Evolutionary conservation across 2,329 filamentous ascomycete genomes (phyloP).

Genomic region (Ceratocystis huliohia): DNA sequence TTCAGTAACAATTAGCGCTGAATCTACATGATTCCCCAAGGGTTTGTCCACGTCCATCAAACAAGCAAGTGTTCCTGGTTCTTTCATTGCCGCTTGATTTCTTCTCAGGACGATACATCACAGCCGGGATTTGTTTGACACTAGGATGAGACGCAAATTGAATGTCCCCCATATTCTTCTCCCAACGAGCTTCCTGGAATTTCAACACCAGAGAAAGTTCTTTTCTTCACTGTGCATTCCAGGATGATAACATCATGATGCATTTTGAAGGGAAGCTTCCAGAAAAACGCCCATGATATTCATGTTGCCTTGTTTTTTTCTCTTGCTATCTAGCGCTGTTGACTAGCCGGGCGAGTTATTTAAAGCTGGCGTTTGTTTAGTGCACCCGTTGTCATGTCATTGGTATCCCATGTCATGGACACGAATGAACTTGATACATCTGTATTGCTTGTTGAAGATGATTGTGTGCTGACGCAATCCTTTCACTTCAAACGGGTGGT

Average conservation of each 20-base stretch:
- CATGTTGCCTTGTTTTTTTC: not conserved
- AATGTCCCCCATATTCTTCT: not conserved
- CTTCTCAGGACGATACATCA: not conserved
- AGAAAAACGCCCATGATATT: slow-evolving; percentile 13
- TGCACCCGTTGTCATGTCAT: not conserved
- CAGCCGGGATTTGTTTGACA: slow-evolving; percentile 19
- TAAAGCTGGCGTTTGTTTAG: slow-evolving; percentile 6
- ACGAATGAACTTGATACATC: not conserved
- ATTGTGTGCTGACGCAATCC: not conserved
- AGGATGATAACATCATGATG: slow-evolving; percentile 3
- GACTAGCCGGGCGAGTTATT: not conserved
- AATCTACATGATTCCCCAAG: slow-evolving; percentile 18
- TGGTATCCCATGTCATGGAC: not conserved
- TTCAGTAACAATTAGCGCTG: slow-evolving; percentile 17
- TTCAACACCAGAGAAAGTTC: not conserved
- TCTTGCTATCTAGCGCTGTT: slow-evolving; percentile 7
- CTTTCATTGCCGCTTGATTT: slow-evolving; percentile 17
- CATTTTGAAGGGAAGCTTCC: slow-evolving; percentile 4
- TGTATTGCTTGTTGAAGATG: slow-evolving; percentile 14
- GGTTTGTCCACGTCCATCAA: slow-evolving; percentile 13
- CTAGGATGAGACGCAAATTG: slow-evolving; percentile 18
- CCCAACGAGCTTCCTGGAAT: not conserved
- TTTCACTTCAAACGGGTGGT: slow-evolving; percentile 10
- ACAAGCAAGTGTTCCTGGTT: slow-evolving; percentile 17
- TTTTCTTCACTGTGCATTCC: not conserved